Base-by-base conservation (phyloP, 306 rosid species). In the Nissolia schottii region DNA sequence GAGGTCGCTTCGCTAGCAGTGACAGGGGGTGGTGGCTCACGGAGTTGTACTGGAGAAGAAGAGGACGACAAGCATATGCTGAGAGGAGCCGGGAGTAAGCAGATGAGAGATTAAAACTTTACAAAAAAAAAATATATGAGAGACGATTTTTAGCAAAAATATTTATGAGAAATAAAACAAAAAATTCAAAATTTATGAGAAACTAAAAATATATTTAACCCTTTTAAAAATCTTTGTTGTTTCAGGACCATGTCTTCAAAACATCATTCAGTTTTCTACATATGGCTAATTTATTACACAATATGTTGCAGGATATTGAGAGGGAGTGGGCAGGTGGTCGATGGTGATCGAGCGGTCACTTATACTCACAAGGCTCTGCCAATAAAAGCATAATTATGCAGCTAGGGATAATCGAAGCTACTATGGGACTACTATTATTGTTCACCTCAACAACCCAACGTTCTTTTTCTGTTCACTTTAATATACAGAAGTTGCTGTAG, bases 301-400 rank as follows among this genome's bases (percentile, higher is more conserved):
- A 40, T 60, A 56, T 28, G 75, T 67, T 89, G 90, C 91, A 94
- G 97, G 98, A 70, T 87, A 80, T 55, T 93, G 74, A 93, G 87
- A 81, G 98, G 98, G 15, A 80, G 19, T 15, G 98, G 97, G 45
- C 93, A 90, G 35, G 86, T 84, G 60, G 97, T 86, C 20, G 82
- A 85, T 9, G 92, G 96, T 0, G 96, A 88, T 77, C 86, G 81
- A 76, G 88, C 83, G 60, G 62, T 89, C 19, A 63, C 35, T 15
- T 89, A 87, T 73, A 86, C 83, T 8, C 87, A 87, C 80, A 87
- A 84, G 84, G 77, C 76, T 35, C 86, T 90, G 6, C 79, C 79
- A 7, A n/a, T 66, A 15, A 27, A 25, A 57, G 65, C 85, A 51
- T 86, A 76, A 51, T 20, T 37, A 27, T 55, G 64, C 41, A 57